These are phyloP conservation scores for Apiosordaria backusii DNA, from an alignment of 495 filamentous ascomycete species.

Conservation along the genomic window DNA sequence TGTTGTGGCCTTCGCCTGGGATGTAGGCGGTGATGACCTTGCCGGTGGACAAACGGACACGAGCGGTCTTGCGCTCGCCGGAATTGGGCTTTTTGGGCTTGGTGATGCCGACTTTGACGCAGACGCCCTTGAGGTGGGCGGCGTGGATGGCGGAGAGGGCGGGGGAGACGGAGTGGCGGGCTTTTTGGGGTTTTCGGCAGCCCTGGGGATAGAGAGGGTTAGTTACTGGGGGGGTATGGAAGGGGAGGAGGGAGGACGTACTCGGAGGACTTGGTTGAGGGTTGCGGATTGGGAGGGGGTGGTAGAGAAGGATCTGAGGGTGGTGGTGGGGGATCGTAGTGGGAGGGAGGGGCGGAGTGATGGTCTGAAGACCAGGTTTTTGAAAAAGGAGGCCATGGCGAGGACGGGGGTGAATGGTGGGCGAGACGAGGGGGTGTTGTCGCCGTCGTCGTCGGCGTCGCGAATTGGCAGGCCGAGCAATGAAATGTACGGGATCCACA, in stretches of 20 bases:
- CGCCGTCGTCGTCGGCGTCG: slow-evolving; percentile 9
- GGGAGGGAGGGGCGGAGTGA: slow-evolving; percentile 26
- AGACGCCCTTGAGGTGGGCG: slow-evolving; percentile 90
- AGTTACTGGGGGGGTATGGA: background rate
- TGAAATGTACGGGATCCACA: background rate
- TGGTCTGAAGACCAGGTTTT: slow-evolving; percentile 27
- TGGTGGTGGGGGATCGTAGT: slow-evolving; percentile 1
- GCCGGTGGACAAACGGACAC: slow-evolving; percentile 82
- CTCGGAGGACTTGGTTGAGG: slow-evolving; percentile 57
- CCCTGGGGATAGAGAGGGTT: slow-evolving; percentile 46
- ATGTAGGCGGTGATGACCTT: slow-evolving; percentile 88
- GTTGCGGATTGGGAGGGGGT: slow-evolving; percentile 52
- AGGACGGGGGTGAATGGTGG: slow-evolving; percentile 14
- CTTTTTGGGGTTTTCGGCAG: slow-evolving; percentile 69
- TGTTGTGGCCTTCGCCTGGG: slow-evolving; percentile 95
- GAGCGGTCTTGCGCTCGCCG: slow-evolving; percentile 86
- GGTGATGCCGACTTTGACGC: slow-evolving; percentile 83
- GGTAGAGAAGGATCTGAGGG: slow-evolving; percentile 45
- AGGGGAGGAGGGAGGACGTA: slow-evolving; percentile 28
- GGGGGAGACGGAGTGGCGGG: slow-evolving; percentile 80
- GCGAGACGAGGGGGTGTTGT: background rate
- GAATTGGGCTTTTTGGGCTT: slow-evolving; percentile 99
- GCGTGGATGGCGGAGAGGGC: slow-evolving; percentile 65
- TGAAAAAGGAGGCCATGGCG: slow-evolving; percentile 31
- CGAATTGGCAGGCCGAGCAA: background rate